These are phyloP conservation scores for Prunus salicina DNA, from an alignment of 306 rosid species.

Conservation along the genomic window DNA sequence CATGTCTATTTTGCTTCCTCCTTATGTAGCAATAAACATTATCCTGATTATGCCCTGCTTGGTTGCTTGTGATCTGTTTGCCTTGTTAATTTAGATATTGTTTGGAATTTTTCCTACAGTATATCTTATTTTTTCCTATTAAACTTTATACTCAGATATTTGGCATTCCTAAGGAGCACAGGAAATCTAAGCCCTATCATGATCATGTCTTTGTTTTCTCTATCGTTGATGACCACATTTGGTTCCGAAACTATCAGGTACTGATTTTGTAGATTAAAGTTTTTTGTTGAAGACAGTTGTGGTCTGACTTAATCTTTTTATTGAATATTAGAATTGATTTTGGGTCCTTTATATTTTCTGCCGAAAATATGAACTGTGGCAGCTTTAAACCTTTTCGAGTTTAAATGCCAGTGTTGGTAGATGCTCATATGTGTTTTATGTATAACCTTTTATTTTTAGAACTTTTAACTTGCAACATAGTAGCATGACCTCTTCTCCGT, in stretches of 20 bases:
- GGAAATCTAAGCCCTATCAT: slow-evolving; percentile 78
- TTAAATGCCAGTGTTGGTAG: neutral
- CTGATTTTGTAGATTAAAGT: neutral
- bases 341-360: neutral
- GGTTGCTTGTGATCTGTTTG: neutral
- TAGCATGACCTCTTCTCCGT: neutral
- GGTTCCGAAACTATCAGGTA: slow-evolving; percentile 99
- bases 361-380: neutral
- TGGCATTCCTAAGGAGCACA: slow-evolving; percentile 84
- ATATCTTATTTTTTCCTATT: neutral
- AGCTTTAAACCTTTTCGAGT: neutral
- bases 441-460: neutral
- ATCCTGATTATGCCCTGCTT: neutral
- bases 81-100: neutral
- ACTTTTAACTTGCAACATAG: neutral
- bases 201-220: slow-evolving; percentile 98
- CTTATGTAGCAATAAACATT: neutral
- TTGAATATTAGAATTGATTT: neutral
- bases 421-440: neutral
- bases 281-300: neutral
- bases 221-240: slow-evolving; percentile 86
- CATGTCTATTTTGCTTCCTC: slow-evolving; percentile 20
- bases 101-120: neutral
- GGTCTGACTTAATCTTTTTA: neutral
- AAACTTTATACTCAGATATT: slow-evolving; percentile 54